Conservation (phyloP, 2,329 filamentous ascomycete species). For the Penicillium sp. region DNA sequence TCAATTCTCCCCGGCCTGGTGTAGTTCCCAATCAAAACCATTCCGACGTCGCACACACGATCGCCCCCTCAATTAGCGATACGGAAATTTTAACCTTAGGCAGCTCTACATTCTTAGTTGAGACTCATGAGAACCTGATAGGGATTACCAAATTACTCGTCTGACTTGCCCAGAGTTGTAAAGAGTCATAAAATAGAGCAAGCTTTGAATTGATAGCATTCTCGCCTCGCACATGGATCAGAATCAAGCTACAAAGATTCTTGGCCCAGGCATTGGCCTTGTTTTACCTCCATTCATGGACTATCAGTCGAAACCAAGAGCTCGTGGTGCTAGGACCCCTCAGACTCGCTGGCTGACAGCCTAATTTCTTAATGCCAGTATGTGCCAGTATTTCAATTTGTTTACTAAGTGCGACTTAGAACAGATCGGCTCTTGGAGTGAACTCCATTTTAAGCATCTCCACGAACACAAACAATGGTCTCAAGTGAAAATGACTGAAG, state of each 20-base stretch:
- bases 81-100: too few relatives aligned
- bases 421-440: background rate
- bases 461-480: background rate
- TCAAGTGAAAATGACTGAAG: background rate
- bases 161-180: background rate
- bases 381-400: background rate
- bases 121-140: background rate
- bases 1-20: slow-evolving; percentile 9
- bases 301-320: slow-evolving; percentile 10
- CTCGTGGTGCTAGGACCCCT: slow-evolving; percentile 19
- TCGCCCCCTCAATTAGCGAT: background rate
- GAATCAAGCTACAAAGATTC: slow-evolving; percentile 16
- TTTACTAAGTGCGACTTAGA: background rate
- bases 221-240: slow-evolving; percentile 6
- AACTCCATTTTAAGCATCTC: background rate
- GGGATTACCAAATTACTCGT: background rate
- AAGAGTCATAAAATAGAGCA: background rate
- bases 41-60: slow-evolving; percentile 16
- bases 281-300: slow-evolving; percentile 22
- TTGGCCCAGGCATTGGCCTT: slow-evolving; percentile 16
- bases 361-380: background rate
- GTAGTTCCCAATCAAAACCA: slow-evolving; percentile 18
- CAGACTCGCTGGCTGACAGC: slow-evolving; percentile 2
- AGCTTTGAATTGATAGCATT: background rate
- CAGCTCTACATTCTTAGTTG: background rate